Evolutionary conservation across 1,284 basidiomycete species (phyloP).

Genomic region (Ustilago tritici): DNA sequence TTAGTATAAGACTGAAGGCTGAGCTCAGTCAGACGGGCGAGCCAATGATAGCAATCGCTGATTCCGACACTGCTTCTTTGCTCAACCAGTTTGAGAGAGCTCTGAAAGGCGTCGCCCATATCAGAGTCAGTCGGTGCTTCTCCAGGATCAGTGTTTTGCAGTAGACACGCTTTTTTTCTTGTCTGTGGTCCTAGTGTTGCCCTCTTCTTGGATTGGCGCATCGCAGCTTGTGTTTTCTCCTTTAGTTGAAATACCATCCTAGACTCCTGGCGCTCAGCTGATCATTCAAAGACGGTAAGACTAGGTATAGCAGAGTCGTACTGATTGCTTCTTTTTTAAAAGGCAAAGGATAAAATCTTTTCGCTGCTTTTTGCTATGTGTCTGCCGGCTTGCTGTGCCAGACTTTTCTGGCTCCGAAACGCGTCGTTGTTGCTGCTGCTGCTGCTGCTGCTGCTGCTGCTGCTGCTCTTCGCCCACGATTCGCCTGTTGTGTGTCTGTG

Average conservation of each 20-base stretch:
- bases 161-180: background rate
- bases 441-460: background rate
- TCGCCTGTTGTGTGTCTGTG: background rate
- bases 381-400: background rate
- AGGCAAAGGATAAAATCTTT: background rate
- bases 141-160: slow-evolving; percentile 1
- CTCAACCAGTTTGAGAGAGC: background rate
- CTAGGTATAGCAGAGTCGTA: too few relatives aligned
- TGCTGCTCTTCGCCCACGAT: background rate
- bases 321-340: too few relatives aligned
- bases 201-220: too few relatives aligned
- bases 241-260: too few relatives aligned
- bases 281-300: too few relatives aligned
- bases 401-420: background rate
- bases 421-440: background rate
- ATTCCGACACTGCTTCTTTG: background rate
- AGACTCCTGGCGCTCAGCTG: too few relatives aligned
- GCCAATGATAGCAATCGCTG: too few relatives aligned
- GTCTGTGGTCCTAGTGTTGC: too few relatives aligned
- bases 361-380: too few relatives aligned
- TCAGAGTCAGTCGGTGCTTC: background rate
- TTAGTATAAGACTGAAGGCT: too few relatives aligned
- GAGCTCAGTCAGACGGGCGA: too few relatives aligned
- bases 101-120: background rate
- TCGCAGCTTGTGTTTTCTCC: too few relatives aligned